Percentiles rank a stretch among this genome's conserved stretches.
Conservation (phyloP, 1,139 yeast genomes). For the Debaryomycetaceae sp. region DNA sequence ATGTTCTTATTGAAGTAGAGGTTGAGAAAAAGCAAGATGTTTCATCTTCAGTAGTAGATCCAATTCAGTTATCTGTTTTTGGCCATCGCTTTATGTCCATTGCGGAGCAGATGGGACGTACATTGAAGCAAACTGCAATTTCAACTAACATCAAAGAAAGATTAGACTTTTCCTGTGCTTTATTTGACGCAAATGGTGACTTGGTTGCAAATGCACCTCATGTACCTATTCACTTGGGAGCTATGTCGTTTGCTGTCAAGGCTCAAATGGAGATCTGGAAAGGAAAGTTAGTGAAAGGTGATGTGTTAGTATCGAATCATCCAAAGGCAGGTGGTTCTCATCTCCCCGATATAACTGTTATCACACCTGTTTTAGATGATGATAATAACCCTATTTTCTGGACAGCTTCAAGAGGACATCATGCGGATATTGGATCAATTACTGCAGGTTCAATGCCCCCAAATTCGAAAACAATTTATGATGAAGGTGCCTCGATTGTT, state of each 20-base stretch:
- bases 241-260: conserved; percentile 81
- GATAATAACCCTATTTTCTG: conserved; percentile 35
- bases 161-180: conserved; percentile 80
- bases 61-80: conserved; percentile 71
- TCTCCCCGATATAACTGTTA: conserved; percentile 80
- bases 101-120: conserved; percentile 87
- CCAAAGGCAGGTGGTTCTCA: conserved; percentile 83
- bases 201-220: conserved; percentile 86
- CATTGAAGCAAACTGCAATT: conserved; percentile 74
- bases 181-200: conserved; percentile 72
- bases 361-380: conserved; percentile 52
- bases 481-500: conserved; percentile 45
- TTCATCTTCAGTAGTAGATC: conserved; percentile 48
- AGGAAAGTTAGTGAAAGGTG: conserved; percentile 61
- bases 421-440: conserved; percentile 47
- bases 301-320: conserved; percentile 73
- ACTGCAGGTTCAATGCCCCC: conserved; percentile 50
- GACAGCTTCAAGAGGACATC: conserved; percentile 49
- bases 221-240: conserved; percentile 83
- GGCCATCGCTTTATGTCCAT: conserved; percentile 85
- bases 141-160: conserved; percentile 86
- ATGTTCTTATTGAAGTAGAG: conserved; percentile 41
- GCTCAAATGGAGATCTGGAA: conserved; percentile 66
- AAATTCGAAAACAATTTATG: conserved; percentile 40
- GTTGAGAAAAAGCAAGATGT: conserved; percentile 21